These are phyloP conservation scores for Penicillium simplicissimum DNA, from an alignment of 495 filamentous ascomycete species.

Conservation along the genomic window DNA sequence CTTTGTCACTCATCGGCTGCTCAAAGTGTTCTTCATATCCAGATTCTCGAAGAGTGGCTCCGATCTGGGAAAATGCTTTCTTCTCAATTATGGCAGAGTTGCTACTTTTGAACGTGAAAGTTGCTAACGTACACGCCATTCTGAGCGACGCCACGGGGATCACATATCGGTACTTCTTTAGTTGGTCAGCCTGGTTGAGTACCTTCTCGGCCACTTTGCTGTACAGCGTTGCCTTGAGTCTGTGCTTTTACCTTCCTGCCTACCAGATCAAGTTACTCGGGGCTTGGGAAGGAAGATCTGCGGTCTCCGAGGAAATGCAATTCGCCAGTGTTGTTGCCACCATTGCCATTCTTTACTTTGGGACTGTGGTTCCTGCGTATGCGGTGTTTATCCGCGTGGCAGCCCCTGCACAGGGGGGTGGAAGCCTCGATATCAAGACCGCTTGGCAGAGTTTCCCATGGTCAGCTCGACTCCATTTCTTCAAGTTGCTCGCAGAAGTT, in stretches of 20 bases:
- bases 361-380: slow-evolving; percentile 2
- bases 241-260: slow-evolving; percentile 8
- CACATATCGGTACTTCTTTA: not conserved
- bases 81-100: slow-evolving; percentile 6
- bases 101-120: slow-evolving; percentile 13
- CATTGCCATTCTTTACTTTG: slow-evolving; percentile 3
- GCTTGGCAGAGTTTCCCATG: slow-evolving; percentile 4
- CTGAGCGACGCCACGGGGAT: not conserved
- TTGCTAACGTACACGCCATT: slow-evolving; percentile 12
- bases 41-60: not conserved
- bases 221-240: slow-evolving; percentile 4
- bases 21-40: slow-evolving; percentile 6
- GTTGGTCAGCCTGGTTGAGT: slow-evolving; percentile 3
- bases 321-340: not conserved
- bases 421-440: not conserved
- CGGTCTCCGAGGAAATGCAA: not conserved
- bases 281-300: not conserved
- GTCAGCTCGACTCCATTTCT: not conserved
- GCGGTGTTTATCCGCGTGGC: slow-evolving; percentile 11
- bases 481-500: slow-evolving; percentile 1
- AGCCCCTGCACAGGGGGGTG: not conserved
- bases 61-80: not conserved
- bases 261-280: not conserved
- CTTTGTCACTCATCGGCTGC: slow-evolving; percentile 6
- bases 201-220: slow-evolving; percentile 9